Evolutionary conservation across 495 filamentous ascomycete genomes (phyloP), one percentile per base, ranked within the genome.

Genomic region (Daldinia vernicosa): DNA sequence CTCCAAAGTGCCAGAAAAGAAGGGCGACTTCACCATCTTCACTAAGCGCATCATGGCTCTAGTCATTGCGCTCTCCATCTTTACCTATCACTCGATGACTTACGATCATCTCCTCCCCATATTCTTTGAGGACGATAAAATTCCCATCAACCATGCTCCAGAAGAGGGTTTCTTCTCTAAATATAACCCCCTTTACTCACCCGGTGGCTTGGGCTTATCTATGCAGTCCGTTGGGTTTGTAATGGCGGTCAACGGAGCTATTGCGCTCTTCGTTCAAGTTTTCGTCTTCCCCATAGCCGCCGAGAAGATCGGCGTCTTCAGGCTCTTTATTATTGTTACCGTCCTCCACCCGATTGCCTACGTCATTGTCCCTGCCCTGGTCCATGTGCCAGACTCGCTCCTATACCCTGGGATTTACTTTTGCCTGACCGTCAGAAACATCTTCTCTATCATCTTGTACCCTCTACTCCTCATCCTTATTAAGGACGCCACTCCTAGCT

Each of bases 81-180:
- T 93, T 80, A 93, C 91, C 1, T 95, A 94, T 66, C 92, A 95
- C 74, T 91, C 88, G 39, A 95, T 95, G 92, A 92, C 91, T 14
- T 95, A 91, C 70, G 92, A 95, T 69, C 91, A 93, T 77, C 86
- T 95, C 0, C 79, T 95, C 37, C 92, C 92, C 5, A 95, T 95
- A 28, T 95, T 94, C 79, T 82, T 94, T 19, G 92, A 95, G 77
- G 92, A 95, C 67, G 82, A 89, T 52, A 83, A 81, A 35, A 73
- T 76, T 11, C 68, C 74, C 1, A 71, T 74, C 5, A 45, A 69
- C 26, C 47, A 67, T n/a, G 6, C 60, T 9, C 60, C 62, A 6
- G 66, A 66, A n/a, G 66, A 51, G 35, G 35, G 66, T 19, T 53
- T 71, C 9, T 52, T 69, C 43, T 65, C 64, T 0, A 67, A 65